A percentile compares a stretch with the other conserved stretches of the same genome.
These are phyloP conservation scores for Trametes meyenii DNA, from an alignment of 768 basidiomycete genomes.

Conservation along the genomic window DNA sequence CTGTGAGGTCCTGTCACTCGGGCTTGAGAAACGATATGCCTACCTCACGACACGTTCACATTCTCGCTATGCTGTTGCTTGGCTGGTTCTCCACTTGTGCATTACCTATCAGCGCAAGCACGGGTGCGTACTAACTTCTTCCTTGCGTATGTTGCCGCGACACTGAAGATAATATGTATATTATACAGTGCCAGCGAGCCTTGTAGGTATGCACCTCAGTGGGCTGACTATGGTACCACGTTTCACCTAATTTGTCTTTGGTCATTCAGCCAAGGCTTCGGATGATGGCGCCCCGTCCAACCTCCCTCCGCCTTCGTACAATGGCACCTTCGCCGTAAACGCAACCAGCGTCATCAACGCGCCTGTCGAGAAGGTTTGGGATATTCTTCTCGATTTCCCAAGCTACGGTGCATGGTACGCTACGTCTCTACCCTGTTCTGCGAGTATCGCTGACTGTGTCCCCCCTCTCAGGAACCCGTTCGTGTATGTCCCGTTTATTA, in stretches of 20 bases:
- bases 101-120: too few species aligned
- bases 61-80: too few species aligned
- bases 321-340: constrained; percentile 50
- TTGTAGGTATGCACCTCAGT: too few species aligned
- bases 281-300: constrained; percentile 34
- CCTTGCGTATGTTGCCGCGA: too few species aligned
- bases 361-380: constrained; percentile 63
- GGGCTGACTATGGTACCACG: too few species aligned
- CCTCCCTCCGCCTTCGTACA: constrained; percentile 43
- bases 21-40: too few species aligned
- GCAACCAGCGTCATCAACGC: constrained; percentile 61
- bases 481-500: constrained; percentile 43
- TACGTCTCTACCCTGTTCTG: background rate
- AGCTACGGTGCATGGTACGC: constrained; percentile 60
- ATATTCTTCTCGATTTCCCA: constrained; percentile 58
- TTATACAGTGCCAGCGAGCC: too few species aligned
- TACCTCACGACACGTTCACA: too few species aligned
- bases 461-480: constrained; percentile 60
- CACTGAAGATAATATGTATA: too few species aligned
- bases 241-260: constrained; percentile 44
- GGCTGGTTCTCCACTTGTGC: too few species aligned
- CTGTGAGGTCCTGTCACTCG: too few species aligned
- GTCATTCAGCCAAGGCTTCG: constrained; percentile 38
- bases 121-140: too few species aligned
- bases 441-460: background rate